Evolutionary conservation across 208 protist species (phyloP).

Genomic region (Trichomonas tenax): DNA sequence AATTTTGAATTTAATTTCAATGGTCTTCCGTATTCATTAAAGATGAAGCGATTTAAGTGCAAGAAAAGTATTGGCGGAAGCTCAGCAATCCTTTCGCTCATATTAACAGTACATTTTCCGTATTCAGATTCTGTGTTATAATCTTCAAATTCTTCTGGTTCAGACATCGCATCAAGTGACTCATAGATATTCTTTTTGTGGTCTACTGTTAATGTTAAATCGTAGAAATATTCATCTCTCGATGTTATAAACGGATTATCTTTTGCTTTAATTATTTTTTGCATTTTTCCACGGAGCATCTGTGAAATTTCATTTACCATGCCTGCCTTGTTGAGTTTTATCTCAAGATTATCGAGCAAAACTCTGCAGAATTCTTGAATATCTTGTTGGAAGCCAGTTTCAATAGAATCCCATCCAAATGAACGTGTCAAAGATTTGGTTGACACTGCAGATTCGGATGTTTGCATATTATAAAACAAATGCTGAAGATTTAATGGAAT

Average conservation of each 20-base stretch:
- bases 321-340: background rate
- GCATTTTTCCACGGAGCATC: background rate
- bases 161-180: background rate
- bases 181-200: background rate
- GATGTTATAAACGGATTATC: background rate
- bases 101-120: background rate
- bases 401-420: background rate
- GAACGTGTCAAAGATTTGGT: background rate
- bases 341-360: background rate
- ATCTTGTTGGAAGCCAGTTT: background rate
- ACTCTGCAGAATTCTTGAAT: slow-evolving; percentile 6
- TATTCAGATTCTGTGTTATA: background rate
- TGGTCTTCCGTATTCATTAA: background rate
- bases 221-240: background rate
- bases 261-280: background rate
- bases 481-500: slow-evolving; percentile 37
- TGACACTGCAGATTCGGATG: background rate
- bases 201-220: background rate
- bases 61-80: background rate
- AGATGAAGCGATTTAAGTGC: background rate
- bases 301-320: background rate
- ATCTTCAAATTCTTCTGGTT: background rate
- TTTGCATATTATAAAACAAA: background rate
- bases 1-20: background rate
- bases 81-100: background rate